A percentile compares a stretch with the other conserved stretches of the same genome.
Conservation (phyloP, 208 protist genomes). For the Wallacemonas sp. region DNA sequence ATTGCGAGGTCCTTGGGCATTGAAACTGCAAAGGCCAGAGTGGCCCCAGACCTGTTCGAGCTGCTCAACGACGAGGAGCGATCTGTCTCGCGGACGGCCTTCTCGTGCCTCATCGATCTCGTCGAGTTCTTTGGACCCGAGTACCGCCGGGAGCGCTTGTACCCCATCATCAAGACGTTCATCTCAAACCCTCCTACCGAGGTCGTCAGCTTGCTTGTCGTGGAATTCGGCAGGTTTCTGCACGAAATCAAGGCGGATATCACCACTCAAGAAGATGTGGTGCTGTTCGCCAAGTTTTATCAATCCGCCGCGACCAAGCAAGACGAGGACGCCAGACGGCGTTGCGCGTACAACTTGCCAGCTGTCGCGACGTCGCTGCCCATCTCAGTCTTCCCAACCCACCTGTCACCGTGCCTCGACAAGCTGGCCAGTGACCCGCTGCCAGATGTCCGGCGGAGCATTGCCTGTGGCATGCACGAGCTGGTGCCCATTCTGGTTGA, state of each 20-base stretch:
- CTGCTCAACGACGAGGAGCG: constrained; percentile 91
- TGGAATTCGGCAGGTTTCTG: constrained; percentile 87
- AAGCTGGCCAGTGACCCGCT: constrained; percentile 58
- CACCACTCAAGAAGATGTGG: constrained; percentile 69
- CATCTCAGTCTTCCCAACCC: constrained; percentile 61
- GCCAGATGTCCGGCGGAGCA: constrained; percentile 52
- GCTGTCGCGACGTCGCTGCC: constrained; percentile 85
- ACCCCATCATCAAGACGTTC: constrained; percentile 88
- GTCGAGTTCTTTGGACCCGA: constrained; percentile 88
- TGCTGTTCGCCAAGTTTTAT: constrained; percentile 86
- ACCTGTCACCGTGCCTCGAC: constrained; percentile 63
- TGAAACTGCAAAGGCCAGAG: constrained; percentile 68
- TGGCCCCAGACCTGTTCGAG: constrained; percentile 86
- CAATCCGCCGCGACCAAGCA: constrained; percentile 43
- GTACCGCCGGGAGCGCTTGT: constrained; percentile 82
- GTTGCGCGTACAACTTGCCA: constrained; percentile 90
- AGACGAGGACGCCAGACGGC: constrained; percentile 69
- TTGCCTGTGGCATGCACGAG: constrained; percentile 86
- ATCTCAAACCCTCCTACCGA: constrained; percentile 84
- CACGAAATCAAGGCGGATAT: constrained; percentile 87
- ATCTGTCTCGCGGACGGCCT: constrained; percentile 77
- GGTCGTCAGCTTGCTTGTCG: constrained; percentile 78
- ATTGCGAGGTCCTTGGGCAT: constrained; percentile 78
- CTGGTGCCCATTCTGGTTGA: constrained; percentile 73
- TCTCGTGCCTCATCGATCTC: constrained; percentile 88